These are phyloP conservation scores for Fusarium ambrosium DNA, from an alignment of 2,329 filamentous ascomycete species.

Conservation along the genomic window DNA sequence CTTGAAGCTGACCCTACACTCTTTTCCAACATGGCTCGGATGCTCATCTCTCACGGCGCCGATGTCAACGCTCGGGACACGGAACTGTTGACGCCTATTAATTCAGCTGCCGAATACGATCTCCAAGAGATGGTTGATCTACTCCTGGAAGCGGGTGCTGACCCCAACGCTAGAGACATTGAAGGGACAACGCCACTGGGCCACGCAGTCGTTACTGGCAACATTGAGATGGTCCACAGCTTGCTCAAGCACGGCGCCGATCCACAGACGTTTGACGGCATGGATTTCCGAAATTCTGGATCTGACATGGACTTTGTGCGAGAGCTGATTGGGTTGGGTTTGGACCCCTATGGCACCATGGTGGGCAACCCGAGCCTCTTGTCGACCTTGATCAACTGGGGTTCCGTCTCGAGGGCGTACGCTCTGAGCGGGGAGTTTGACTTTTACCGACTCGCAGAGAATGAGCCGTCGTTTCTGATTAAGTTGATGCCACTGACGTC, in stretches of 20 bases:
- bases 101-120: constrained; percentile 11
- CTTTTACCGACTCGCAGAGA: constrained; percentile 28
- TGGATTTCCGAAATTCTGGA: neutral
- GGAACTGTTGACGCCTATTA: constrained; percentile 24
- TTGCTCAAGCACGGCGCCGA: constrained; percentile 34
- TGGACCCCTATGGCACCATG: constrained; percentile 19
- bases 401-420: neutral
- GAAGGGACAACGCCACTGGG: constrained; percentile 22
- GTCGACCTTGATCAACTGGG: constrained; percentile 5
- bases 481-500: neutral
- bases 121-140: constrained; percentile 2
- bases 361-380: constrained; percentile 8
- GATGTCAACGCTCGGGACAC: constrained; percentile 37
- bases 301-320: neutral
- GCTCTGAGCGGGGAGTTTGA: constrained; percentile 39
- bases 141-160: constrained; percentile 37
- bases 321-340: constrained; percentile 24
- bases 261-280: constrained; percentile 10
- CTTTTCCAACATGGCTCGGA: constrained; percentile 15
- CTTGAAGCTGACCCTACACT: neutral
- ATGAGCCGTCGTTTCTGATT: constrained; percentile 31
- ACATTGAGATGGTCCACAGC: constrained; percentile 4
- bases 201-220: neutral
- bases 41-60: constrained; percentile 27
- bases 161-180: constrained; percentile 27